phyloP scores from a whole-genome alignment of 2,329 filamentous ascomycete genomes.

The Biscogniauxia marginata region DNA sequence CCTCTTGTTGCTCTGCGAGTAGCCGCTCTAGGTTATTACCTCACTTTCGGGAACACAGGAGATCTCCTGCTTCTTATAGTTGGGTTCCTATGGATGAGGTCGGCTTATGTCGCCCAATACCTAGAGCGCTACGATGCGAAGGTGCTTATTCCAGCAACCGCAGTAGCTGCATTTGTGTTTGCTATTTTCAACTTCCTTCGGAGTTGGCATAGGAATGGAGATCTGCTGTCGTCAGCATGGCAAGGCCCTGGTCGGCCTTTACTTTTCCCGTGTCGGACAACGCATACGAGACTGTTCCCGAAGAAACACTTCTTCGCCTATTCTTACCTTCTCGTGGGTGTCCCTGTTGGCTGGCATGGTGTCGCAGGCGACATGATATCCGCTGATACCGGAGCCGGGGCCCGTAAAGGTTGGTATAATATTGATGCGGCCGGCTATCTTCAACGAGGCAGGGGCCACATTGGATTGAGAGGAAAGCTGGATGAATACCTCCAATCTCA shows the following conservation, averaged over 20 bases:
- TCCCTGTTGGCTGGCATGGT: constrained; percentile 64
- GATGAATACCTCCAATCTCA: constrained; percentile 56
- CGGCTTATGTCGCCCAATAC: constrained; percentile 1
- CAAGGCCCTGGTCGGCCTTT: constrained; percentile 41
- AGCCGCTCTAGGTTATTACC: constrained; percentile 16
- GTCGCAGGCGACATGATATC: constrained; percentile 57
- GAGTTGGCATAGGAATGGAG: constrained; percentile 1
- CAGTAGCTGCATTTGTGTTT: constrained; percentile 4
- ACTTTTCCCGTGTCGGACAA: constrained; percentile 64
- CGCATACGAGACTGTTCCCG: constrained; percentile 66
- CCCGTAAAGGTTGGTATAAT: constrained; percentile 51
- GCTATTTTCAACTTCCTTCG: constrained; percentile 1
- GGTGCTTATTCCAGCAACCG: constrained; percentile 1
- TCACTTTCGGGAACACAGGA: constrained; percentile 14
- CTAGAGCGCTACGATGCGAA: constrained; percentile 1
- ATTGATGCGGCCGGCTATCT: constrained; percentile 62
- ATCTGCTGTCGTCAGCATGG: constrained; percentile 16
- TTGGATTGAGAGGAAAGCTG: constrained; percentile 64
- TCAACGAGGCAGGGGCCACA: constrained; percentile 47
- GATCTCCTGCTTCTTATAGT: constrained; percentile 16
- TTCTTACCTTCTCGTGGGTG: constrained; percentile 67
- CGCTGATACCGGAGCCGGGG: constrained; percentile 29
- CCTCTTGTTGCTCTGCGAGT: constrained; percentile 10
- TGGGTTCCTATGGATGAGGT: constrained; percentile 13
- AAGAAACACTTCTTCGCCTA: constrained; percentile 67